Conservation (phyloP, 345 rosid species). For the Syzygium aromaticum region DNA sequence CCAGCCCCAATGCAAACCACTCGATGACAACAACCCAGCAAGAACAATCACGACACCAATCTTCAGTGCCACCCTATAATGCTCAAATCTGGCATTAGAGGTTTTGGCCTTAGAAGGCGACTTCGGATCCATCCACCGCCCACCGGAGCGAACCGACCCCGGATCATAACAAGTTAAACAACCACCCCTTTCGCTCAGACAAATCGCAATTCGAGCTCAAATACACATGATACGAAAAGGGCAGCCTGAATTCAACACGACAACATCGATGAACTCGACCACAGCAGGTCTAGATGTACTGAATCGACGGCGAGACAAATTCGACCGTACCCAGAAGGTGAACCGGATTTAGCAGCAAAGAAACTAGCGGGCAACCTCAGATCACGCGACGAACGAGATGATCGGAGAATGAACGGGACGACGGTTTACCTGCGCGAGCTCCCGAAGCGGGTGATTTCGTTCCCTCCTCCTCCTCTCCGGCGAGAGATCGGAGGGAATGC, state of each 20-base stretch:
- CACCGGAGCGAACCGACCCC: background rate
- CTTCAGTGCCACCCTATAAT: slow-evolving; percentile 9
- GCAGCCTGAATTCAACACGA: background rate
- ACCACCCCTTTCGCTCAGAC: background rate
- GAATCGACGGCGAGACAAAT: background rate
- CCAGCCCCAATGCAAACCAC: slow-evolving; percentile 13
- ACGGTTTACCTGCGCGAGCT: background rate
- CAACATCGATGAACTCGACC: background rate
- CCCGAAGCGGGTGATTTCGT: background rate
- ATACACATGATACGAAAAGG: background rate
- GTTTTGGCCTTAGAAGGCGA: slow-evolving; percentile 43
- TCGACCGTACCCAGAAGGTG: background rate
- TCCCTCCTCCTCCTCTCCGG: background rate
- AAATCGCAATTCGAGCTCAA: background rate
- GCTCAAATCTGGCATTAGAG: slow-evolving; percentile 3
- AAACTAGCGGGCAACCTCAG: background rate
- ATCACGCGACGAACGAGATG: background rate
- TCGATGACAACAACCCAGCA: slow-evolving; percentile 10
- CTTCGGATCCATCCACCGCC: slow-evolving; percentile 29
- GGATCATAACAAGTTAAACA: background rate
- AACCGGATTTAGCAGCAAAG: background rate
- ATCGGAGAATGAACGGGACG: background rate
- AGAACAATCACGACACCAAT: background rate
- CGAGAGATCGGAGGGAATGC: background rate
- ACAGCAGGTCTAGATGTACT: background rate